phyloP scores from a whole-genome alignment of 2,329 filamentous ascomycete species.

The Phialocephala subalpina region DNA sequence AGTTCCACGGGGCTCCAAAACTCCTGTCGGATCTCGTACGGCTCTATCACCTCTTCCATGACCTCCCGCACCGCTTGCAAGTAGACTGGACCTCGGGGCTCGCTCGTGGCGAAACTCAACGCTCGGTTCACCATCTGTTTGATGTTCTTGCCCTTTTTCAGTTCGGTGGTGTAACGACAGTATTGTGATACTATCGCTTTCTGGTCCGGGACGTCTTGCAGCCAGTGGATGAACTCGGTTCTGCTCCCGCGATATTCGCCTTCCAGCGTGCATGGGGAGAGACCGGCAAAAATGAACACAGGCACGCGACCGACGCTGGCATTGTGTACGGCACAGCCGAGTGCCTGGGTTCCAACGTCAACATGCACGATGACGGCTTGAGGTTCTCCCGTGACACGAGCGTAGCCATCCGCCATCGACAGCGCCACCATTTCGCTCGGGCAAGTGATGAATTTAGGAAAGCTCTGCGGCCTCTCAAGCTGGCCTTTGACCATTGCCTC shows the following conservation, averaged over 20 bases:
- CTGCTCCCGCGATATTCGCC: constrained; percentile 73
- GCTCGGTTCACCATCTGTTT: too few species aligned
- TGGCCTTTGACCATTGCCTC: constrained; percentile 76
- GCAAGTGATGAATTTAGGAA: constrained; percentile 73
- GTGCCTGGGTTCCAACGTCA: constrained; percentile 76
- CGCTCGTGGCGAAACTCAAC: too few species aligned
- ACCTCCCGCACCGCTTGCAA: too few species aligned
- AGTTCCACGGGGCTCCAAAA: too few species aligned
- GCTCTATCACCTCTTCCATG: too few species aligned
- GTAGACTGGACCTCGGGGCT: too few species aligned
- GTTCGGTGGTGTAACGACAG: constrained; percentile 72
- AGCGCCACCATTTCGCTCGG: constrained; percentile 78
- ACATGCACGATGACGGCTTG: constrained; percentile 76
- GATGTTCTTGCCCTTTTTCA: constrained; percentile 43
- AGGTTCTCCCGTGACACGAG: constrained; percentile 66
- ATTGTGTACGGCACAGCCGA: constrained; percentile 76
- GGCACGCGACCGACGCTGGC: constrained; percentile 72
- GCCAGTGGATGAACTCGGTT: constrained; percentile 80
- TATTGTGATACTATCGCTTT: constrained; percentile 75
- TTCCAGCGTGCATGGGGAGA: constrained; percentile 73
- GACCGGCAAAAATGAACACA: constrained; percentile 73
- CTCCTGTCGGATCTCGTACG: too few species aligned
- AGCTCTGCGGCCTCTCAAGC: constrained; percentile 52
- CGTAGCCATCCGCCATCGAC: constrained; percentile 77
- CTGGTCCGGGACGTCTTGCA: constrained; percentile 78